Percentiles rank a stretch among this genome's conserved stretches.
phyloP scores from a whole-genome alignment of 176 grass and related monocot species.

The Secale cereale region DNA sequence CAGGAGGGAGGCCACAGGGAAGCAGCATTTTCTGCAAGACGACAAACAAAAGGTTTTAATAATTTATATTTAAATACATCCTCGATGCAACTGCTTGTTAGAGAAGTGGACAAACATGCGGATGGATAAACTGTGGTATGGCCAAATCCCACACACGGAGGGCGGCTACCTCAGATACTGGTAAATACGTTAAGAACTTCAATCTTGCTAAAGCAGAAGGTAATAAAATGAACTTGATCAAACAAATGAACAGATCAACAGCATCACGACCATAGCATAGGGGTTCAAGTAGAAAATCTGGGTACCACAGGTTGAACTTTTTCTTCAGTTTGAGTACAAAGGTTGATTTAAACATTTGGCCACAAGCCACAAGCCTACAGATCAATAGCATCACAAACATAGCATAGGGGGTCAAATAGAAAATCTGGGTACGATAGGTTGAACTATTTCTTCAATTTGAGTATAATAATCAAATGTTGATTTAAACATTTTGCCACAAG shows the following conservation, averaged over 20 bases:
- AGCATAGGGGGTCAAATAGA: neutral
- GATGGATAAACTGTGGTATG: neutral
- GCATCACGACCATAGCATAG: neutral
- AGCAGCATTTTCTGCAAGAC: slow-evolving; percentile 83
- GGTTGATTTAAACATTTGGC: neutral
- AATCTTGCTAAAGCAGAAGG: neutral
- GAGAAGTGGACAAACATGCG: neutral
- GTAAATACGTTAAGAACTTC: neutral
- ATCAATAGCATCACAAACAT: neutral
- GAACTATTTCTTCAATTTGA: neutral
- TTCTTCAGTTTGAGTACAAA: neutral
- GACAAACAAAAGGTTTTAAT: neutral
- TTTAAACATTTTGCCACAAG: neutral
- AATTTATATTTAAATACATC: neutral
- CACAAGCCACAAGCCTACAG: no score
- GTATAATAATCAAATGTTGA: neutral
- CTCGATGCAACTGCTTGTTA: neutral
- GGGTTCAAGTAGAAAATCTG: neutral
- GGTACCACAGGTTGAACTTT: neutral
- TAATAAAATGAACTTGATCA: neutral
- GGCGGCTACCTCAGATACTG: neutral
- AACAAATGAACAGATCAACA: neutral
- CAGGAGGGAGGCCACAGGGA: slow-evolving; percentile 64
- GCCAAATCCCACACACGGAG: neutral
- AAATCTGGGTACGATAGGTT: neutral